Evolutionary conservation across 331 rosid species (phyloP), one percentile per base, ranked within the genome.

Genomic region (Dryas integrifolia): DNA sequence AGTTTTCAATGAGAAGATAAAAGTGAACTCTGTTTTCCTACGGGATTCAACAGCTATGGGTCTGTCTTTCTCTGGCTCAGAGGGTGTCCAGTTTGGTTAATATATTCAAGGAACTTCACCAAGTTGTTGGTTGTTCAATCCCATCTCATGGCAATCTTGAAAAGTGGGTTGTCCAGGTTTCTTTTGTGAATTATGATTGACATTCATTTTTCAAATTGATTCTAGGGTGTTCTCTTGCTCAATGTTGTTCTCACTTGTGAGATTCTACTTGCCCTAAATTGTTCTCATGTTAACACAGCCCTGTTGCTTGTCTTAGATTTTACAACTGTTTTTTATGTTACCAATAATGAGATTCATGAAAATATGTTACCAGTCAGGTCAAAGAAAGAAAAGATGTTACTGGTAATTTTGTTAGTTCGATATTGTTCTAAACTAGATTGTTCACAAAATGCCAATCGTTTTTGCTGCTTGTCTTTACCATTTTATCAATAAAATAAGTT

Each of bases 221-320:
- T 86, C 81, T 67, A 94, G 96, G 98, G 98, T 51, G 96, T 94
- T 69, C 89, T 94, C 74, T 80, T 94, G 82, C 97, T 94, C 77
- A 94, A 94, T 82, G 87, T 96, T 69, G 98, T 89, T 78, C 97
- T 94, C 35, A 89, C 97, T 21, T 96, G 98, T 94, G 86, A 82
- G 82, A 41, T 9, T 57, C 50, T 46, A 30, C 47, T 8, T 51
- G 5, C 58, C 0, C 30, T 21, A 4, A 21, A 0, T 5, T 66
- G 24, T 66, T 66, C n/a, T 30, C 56, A 1, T 39, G 21, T 21
- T 21, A 10, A 12, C 62, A 26, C 14, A 58, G 0, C 10, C 9
- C 35, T 57, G 65, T 5, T 59, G 45, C 2, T 6, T 39, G 44
- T 59, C 44, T 59, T 35, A 11, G 5, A 9, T 10, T 58, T 26